phyloP scores from a whole-genome alignment of 768 basidiomycete genomes.

The Kondoa subrosea region DNA sequence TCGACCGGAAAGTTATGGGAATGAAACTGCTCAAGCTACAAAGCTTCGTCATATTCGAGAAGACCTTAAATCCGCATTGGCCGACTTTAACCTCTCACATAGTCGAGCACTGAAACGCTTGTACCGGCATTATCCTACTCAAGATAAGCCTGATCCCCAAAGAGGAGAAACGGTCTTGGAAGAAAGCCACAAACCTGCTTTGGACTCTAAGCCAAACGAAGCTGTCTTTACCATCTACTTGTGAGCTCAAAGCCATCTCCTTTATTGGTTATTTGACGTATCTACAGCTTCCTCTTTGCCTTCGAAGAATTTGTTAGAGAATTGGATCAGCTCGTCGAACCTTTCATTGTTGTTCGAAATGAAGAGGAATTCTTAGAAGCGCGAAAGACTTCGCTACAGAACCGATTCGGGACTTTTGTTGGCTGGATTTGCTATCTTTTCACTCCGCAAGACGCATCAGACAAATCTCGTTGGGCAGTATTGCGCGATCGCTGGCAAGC shows the following conservation, averaged over 20 bases:
- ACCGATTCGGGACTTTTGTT: not conserved
- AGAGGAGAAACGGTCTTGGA: conserved; percentile 3
- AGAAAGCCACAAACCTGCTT: not conserved
- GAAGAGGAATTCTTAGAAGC: conserved; percentile 38
- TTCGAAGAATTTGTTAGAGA: conserved; percentile 85
- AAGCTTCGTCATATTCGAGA: conserved; percentile 21
- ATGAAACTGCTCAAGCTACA: not conserved
- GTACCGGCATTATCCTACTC: conserved; percentile 25
- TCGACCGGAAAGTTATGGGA: not conserved
- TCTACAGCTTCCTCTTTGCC: conserved; percentile 50
- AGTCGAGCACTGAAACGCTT: conserved; percentile 24
- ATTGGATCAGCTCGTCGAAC: conserved; percentile 60
- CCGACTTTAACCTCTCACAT: conserved; percentile 27
- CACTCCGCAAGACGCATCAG: not conserved
- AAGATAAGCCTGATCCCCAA: not conserved
- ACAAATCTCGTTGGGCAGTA: not conserved
- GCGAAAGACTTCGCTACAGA: not conserved
- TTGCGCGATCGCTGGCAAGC: not conserved
- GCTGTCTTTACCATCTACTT: conserved; percentile 25
- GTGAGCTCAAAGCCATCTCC: not conserved
- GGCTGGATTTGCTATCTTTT: conserved; percentile 6
- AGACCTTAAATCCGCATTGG: conserved; percentile 26
- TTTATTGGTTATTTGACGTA: not conserved
- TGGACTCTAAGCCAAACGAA: conserved; percentile 20
- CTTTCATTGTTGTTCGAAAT: conserved; percentile 60